Evolutionary conservation across 441 rosid genomes (phyloP).

Genomic region (Erysimum pusillum): DNA sequence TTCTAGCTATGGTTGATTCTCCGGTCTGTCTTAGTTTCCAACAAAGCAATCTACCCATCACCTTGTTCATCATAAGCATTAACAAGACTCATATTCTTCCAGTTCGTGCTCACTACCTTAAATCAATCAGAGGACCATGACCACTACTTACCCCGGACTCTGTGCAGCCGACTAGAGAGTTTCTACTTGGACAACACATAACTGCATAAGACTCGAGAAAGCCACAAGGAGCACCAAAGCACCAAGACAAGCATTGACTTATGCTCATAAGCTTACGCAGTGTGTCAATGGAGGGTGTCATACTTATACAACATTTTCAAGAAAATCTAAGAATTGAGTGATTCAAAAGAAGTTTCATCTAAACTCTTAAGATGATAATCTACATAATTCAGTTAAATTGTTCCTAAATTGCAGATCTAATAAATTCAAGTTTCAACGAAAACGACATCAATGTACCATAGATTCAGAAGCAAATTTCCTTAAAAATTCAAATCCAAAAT

Average conservation of each 20-base stretch:
- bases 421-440: background rate
- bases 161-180: background rate
- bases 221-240: background rate
- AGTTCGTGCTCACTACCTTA: background rate
- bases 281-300: background rate
- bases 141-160: background rate
- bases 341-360: constrained; percentile 2
- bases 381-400: background rate
- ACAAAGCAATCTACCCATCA: background rate
- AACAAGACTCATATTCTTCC: background rate
- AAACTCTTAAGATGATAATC: background rate
- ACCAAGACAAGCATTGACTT: background rate
- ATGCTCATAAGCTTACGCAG: background rate
- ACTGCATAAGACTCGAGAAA: background rate
- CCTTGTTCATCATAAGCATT: background rate
- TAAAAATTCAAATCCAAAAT: constrained; percentile 2
- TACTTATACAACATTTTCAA: background rate
- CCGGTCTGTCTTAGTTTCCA: background rate
- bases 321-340: background rate
- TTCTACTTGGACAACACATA: background rate
- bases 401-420: background rate
- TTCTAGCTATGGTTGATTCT: background rate
- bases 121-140: background rate
- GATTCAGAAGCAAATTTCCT: background rate
- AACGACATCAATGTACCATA: background rate